Percentiles rank a stretch among this genome's conserved stretches.
These are phyloP conservation scores for Tillandsia leiboldiana DNA, from an alignment of 176 grass and related monocot species.

Conservation along the genomic window DNA sequence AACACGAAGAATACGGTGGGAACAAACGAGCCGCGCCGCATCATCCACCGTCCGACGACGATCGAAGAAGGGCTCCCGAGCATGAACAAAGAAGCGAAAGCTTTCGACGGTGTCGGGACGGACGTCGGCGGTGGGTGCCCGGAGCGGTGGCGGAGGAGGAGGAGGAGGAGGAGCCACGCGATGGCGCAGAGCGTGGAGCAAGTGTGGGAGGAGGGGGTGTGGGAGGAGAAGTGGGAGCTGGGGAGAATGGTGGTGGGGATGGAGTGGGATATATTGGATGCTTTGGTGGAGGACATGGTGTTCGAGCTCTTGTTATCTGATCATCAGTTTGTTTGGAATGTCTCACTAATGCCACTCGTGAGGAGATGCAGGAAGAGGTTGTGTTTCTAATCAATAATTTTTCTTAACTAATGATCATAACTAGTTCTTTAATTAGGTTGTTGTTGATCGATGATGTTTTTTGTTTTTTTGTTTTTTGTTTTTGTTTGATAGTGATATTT, in stretches of 20 bases:
- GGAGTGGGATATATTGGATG: slow-evolving; percentile 47
- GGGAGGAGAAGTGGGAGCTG: slow-evolving; percentile 46
- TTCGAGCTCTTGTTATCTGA: slow-evolving; percentile 26
- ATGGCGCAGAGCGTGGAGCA: slow-evolving; percentile 41
- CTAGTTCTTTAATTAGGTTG: too few species aligned
- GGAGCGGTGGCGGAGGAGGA: slow-evolving; percentile 24
- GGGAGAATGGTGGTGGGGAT: slow-evolving; percentile 35
- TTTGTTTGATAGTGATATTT: too few species aligned
- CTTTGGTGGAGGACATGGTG: slow-evolving; percentile 49
- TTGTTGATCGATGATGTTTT: too few species aligned
- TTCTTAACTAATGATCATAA: background rate
- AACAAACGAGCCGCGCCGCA: background rate
- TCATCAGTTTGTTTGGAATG: background rate
- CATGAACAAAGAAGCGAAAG: background rate
- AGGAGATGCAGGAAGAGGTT: slow-evolving; percentile 55
- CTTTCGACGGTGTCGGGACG: background rate
- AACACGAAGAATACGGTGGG: background rate
- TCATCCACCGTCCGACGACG: slow-evolving; percentile 2
- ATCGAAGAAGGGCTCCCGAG: slow-evolving; percentile 22
- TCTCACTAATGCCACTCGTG: background rate
- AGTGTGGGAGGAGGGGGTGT: slow-evolving; percentile 35
- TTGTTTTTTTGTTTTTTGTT: too few species aligned
- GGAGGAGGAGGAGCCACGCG: slow-evolving; percentile 23
- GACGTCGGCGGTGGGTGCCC: slow-evolving; percentile 16
- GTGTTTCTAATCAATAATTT: slow-evolving; percentile 31